Base-by-base conservation (phyloP, 2,329 filamentous ascomycete species). In the Venturia nashicola region DNA sequence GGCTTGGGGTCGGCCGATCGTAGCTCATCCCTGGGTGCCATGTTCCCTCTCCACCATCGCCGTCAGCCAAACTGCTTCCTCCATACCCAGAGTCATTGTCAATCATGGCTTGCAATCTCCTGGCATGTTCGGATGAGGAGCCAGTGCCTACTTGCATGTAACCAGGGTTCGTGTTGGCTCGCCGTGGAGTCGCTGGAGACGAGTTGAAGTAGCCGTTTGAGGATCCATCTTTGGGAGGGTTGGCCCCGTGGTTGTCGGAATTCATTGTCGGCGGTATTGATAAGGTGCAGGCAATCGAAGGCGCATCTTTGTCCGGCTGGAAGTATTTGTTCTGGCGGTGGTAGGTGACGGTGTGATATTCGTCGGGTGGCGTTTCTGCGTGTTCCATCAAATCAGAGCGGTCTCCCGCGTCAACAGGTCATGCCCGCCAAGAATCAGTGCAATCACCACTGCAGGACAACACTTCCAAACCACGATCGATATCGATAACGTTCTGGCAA, bases 11-110 rank as follows among this genome's bases (percentile, higher is more conserved):
- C 48, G 81, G 83, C 67, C 79, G 76, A 71, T 86, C 84, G 68
- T 82, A 78, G 69, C 82, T 77, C 67, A 84, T 74, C 65, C 79
- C 80, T 20, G 81, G 78, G 70, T 82, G 79, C 81, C 83, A 86
- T 61, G 75, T 75, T 48, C 76, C 75, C 63, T 74, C 72, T 68
- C 83, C 83, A 62, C 54, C 36, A n/a, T 88, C 88, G 66, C 85
- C 86, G 62, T 78, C 76, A 39, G 83, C 79, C 7, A 57, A 8
- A 61, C 88, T 81, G 73, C 90, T 96, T 55, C 88, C 89, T 64
- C 91, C 92, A 72, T 97, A 97, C 7, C 93, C 94, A 20, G 93
- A 97, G 73, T 99, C 94, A 65, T 85, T 80, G 66, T 96, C 90
- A 64, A 97, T 79, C 69, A 95, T 83, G 20, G 87, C 85, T 75